Base-by-base conservation (phyloP, 2,329 filamentous ascomycete species). In the Periconia digitata region DNA sequence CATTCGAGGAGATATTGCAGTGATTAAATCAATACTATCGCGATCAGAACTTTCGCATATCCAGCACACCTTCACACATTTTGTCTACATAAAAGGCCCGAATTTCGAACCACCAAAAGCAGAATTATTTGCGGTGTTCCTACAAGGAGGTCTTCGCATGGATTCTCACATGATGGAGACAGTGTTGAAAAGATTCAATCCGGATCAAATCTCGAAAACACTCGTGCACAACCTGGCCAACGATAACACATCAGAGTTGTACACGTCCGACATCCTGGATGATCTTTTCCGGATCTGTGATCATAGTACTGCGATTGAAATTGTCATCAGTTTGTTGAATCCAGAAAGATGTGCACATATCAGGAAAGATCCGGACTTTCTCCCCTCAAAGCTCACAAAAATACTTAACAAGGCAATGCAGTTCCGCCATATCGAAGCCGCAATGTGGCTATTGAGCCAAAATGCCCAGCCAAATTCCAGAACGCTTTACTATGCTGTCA, bases 351-450 rank as follows among this genome's bases (percentile, higher is more conserved):
- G 6, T 41, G 17, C 18, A 24, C n/a, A 23, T 10, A 36, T 8
- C 10, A 22, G 13, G 13, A 21, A 43, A 10, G 17, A 20, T 15
- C 3, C 27, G 8, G 16, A 34, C 2, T 32, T 12, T 18, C 5
- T 41, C 16, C 18, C 20, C 13, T 5, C 41, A 17, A n/a, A 6
- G 23, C 21, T 49, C 18, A 13, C 13, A 16, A 32, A 16, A 17
- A 42, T 18, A n/a, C 47, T 49, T 7, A 3, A 15, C 17, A 24
- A 27, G 18, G 35, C 47, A 10, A 22, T 45, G 20, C 17, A 13
- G 22, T n/a, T 21, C 29, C 22, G 22, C 15, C 29, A 50, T 39
- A 27, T 43, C 20, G 39, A 34, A 27, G 43, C 42, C 18, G 37
- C 20, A 18, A 8, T n/a, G n/a, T 22, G 18, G 21, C n/a, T 45